Evolutionary conservation across 1,139 yeast species (phyloP).

Genomic region (Pneumocystis murina): DNA sequence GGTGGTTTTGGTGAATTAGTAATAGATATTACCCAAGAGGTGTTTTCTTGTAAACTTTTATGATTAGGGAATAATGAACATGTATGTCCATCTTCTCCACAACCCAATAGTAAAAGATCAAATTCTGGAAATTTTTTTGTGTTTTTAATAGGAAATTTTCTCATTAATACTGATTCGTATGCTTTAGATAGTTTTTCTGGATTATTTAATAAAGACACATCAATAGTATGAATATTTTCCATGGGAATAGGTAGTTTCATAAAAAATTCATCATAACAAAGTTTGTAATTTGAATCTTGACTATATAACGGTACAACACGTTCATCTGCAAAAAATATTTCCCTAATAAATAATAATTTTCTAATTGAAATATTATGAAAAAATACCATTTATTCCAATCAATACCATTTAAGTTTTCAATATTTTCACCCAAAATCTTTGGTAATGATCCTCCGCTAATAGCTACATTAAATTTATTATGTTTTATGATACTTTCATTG

Average conservation of each 20-base stretch:
- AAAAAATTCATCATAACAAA: slow-evolving; percentile 66
- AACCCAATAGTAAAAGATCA: slow-evolving; percentile 77
- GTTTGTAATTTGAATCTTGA: slow-evolving; percentile 77
- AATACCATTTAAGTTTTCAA: slow-evolving; percentile 49
- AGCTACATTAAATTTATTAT: slow-evolving; percentile 69
- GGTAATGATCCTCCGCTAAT: slow-evolving; percentile 85
- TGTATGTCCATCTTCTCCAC: slow-evolving; percentile 98
- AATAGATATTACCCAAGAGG: slow-evolving; percentile 95
- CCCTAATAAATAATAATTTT: slow-evolving; percentile 23
- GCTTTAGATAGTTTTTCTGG: slow-evolving; percentile 91
- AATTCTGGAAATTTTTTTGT: slow-evolving; percentile 87
- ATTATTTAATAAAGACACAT: slow-evolving; percentile 59
- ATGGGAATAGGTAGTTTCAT: slow-evolving; percentile 41
- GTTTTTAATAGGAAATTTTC: slow-evolving; percentile 77
- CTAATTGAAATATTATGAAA: background rate
- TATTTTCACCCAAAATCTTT: slow-evolving; percentile 71
- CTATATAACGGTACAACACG: slow-evolving; percentile 79
- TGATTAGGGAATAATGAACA: slow-evolving; percentile 91
- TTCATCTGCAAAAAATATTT: slow-evolving; percentile 91
- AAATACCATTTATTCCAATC: slow-evolving; percentile 75
- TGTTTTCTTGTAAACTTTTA: slow-evolving; percentile 70
- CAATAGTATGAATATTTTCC: slow-evolving; percentile 73
- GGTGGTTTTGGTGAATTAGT: slow-evolving; percentile 89
- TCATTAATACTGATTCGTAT: slow-evolving; percentile 71
- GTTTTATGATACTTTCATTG: slow-evolving; percentile 38